Base-by-base conservation (phyloP, 2,329 filamentous ascomycete genomes). In the Chaetomium olivaceum region DNA sequence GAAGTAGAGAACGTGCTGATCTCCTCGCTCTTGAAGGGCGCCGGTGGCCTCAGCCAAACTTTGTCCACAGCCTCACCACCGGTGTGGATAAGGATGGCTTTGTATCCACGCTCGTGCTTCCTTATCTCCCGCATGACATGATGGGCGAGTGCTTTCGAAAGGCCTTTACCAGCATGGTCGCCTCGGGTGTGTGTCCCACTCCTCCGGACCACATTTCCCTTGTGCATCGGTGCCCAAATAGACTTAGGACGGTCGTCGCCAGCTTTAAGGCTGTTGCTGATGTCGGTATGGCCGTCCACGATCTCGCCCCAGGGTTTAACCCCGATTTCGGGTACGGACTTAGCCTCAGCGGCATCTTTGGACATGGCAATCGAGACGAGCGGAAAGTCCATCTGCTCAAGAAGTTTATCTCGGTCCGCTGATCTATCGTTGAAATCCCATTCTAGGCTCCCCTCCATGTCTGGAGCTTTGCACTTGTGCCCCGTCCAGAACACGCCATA, bases 371-470 rank as follows among this genome's bases (percentile, higher is more conserved):
- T 50, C 2, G 60, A 56, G n/a, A 62, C 52, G 5, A 62, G 60
- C 2, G 60, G 36, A 7, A 62, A 62, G 29, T 62, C 60, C 60
- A 62, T 62, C 14, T 62, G 52, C 27, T 57, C 21, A n/a, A 62
- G 60, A 19, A 57, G 52, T 7, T 62, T 2, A n/a, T 36, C 39
- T 1, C n/a, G 1, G 39, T 11, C 25, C 2, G 43, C 52, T 0
- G 36, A 33, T 0, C 2, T 2, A 21, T 62, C 43, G 39, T n/a
- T 21, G 27, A 21, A 21, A 27, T 62, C 19, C 60, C 60, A 62
- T 14, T 36, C 9, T 27, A 62, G 21, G n/a, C 23, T 2, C 4
- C 60, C 60, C 9, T 36, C 33, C n/a, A 2, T 7, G 9, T 6
- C 29, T 6, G 25, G 19, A 2, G 16, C 12, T 23, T 11, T 50